Base-by-base conservation (phyloP, 2,329 filamentous ascomycete species). In the Talaromyces verruculosus region DNA sequence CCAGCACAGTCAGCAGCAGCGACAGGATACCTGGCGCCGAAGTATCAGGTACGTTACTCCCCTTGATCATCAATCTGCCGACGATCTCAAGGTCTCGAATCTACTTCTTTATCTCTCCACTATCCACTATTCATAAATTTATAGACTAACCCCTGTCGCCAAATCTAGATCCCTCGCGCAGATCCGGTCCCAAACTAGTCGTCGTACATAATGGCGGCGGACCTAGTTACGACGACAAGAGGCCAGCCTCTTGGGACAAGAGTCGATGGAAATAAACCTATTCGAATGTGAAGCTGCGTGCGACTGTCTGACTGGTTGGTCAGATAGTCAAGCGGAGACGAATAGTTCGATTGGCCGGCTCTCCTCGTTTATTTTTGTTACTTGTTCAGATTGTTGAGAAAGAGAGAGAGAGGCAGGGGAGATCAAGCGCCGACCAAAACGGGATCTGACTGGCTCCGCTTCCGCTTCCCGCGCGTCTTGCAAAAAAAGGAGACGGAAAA, bases 181-280 rank as follows among this genome's bases (percentile, higher is more conserved):
- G 66, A 63, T 63, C 64, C 35, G 62, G 57, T 57, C 60, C 66
- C 37, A 68, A 68, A 66, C 47, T 57, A 30, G 66, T 68, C 66
- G 66, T 68, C 10, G 62, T 68, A 49, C 66, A 68, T 65, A 68
- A 68, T 64, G 66, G 66, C 55, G 66, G 66, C 51, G 66, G 66
- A n/a, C 66, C 66, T 25, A 61, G 55, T 60, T 68, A 68, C 66
- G 66, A 68, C 61, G 63, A 68, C 55, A 68, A 68, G 60, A 66
- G 66, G n/a, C 66, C 66, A 25, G 66, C 66, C 33, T 62, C 60
- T 10, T 68, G 66, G 66, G 66, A 68, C 64, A 68, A 63, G 51
- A 68, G 55, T 53, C 66, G 66, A 51, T 68, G 66, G 66, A 68
- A 68, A 61, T 68, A 66, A 47, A 59, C 25, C 41, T 35, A 30